These are phyloP conservation scores for Debaryomyces coudertii DNA, from an alignment of 1,139 yeast species.

Conservation along the genomic window DNA sequence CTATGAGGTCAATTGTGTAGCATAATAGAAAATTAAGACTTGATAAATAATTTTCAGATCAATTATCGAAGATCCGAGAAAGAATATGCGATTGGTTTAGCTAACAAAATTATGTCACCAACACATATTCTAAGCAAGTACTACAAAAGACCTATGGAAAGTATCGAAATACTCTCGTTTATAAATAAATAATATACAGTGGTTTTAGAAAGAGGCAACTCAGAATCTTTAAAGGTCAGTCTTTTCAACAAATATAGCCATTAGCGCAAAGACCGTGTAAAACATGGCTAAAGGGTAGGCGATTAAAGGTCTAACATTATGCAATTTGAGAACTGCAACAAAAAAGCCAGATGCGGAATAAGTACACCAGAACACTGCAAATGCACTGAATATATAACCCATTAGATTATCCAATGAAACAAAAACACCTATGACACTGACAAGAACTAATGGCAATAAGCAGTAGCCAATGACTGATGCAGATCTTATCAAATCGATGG, in stretches of 20 bases:
- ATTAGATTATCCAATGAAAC: slow-evolving; percentile 67
- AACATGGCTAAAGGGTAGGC: slow-evolving; percentile 94
- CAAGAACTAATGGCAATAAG: slow-evolving; percentile 81
- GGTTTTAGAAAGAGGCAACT: not conserved
- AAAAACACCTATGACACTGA: slow-evolving; percentile 76
- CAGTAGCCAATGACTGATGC: slow-evolving; percentile 96
- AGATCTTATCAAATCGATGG: slow-evolving; percentile 71
- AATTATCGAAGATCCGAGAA: not conserved
- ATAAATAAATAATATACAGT: slow-evolving; percentile 7
- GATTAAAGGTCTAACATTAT: slow-evolving; percentile 84
- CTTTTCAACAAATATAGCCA: slow-evolving; percentile 86
- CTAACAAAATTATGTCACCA: not conserved
- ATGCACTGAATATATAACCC: slow-evolving; percentile 71
- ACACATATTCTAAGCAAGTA: not conserved
- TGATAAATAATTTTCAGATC: slow-evolving; percentile 2
- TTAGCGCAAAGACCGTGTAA: slow-evolving; percentile 91
- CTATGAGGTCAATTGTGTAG: not conserved
- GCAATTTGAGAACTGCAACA: slow-evolving; percentile 79
- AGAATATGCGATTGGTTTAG: not conserved
- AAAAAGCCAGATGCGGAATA: slow-evolving; percentile 93
- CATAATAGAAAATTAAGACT: not conserved
- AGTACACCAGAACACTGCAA: slow-evolving; percentile 92
- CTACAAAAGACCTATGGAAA: not conserved
- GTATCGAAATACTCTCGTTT: not conserved
- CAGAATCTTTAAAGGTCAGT: slow-evolving; percentile 15